Evolutionary conservation across 2,329 filamentous ascomycete genomes (phyloP).

Genomic region (Basipetospora chlamydospora): DNA sequence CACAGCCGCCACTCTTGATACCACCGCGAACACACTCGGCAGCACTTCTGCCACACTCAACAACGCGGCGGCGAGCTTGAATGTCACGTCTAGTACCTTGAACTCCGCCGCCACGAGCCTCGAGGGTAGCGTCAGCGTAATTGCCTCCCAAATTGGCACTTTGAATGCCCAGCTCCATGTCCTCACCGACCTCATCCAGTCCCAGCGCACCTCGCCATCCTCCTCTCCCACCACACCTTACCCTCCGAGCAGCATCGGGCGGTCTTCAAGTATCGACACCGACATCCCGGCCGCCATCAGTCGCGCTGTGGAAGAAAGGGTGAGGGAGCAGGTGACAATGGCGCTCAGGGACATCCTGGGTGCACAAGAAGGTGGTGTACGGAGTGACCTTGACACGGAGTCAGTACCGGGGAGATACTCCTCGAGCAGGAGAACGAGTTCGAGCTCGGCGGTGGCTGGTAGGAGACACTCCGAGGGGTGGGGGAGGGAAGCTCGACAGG

Average conservation of each 20-base stretch:
- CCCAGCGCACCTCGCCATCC: not conserved
- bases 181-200: slow-evolving; percentile 28
- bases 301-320: not conserved
- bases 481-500: no score
- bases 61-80: not conserved
- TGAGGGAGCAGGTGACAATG: not conserved
- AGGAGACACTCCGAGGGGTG: no score
- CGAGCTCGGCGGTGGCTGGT: no score
- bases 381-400: no score
- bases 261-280: no score
- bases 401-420: no score
- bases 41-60: not conserved
- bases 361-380: no score
- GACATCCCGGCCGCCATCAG: not conserved
- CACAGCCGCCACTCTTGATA: no score
- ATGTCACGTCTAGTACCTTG: not conserved
- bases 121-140: not conserved
- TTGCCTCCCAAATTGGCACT: not conserved
- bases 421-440: no score
- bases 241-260: no score
- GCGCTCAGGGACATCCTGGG: no score
- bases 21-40: not conserved
- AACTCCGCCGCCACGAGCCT: not conserved
- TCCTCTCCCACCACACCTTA: not conserved
- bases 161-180: slow-evolving; percentile 24